Evolutionary conservation across 2,329 filamentous ascomycete species (phyloP).

Genomic region (Pseudocercospora vitis): DNA sequence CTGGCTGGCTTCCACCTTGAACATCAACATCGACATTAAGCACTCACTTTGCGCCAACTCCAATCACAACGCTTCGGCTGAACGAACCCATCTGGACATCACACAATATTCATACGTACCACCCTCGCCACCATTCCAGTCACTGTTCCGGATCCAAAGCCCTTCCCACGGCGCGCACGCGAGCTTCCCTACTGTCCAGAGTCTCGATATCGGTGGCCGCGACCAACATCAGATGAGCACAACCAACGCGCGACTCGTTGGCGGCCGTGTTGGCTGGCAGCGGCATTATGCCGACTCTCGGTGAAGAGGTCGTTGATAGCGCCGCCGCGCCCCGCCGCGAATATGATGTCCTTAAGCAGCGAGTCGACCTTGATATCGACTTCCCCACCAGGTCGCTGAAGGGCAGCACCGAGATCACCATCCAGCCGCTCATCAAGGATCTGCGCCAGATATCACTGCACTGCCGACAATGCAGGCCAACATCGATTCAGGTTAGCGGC

Average conservation of each 20-base stretch:
- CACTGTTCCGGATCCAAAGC: not conserved
- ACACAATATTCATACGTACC: not conserved
- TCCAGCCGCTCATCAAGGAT: conserved; percentile 63
- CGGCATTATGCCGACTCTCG: conserved; percentile 31
- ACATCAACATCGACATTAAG: not conserved
- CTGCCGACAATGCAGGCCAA: conserved; percentile 62
- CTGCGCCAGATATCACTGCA: conserved; percentile 59
- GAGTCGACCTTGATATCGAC: conserved; percentile 85
- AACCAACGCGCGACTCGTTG: not conserved
- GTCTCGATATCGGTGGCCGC: not conserved
- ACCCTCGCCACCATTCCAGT: not conserved
- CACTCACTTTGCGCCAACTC: conserved; percentile 4
- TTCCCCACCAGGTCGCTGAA: conserved; percentile 72
- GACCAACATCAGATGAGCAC: not conserved
- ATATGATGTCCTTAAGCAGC: conserved; percentile 73
- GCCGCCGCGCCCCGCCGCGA: conserved; percentile 35
- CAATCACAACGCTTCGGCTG: not conserved
- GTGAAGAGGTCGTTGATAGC: conserved; percentile 29
- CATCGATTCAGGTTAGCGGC: conserved; percentile 50
- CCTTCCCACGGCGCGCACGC: not conserved
- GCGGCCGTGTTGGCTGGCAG: conserved; percentile 15
- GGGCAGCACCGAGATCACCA: conserved; percentile 77
- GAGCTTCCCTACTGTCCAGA: not conserved
- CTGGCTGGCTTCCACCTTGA: not conserved
- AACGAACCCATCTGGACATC: not conserved